Conservation (phyloP, 2,329 filamentous ascomycete species). For the Bipolaris bicolor region DNA sequence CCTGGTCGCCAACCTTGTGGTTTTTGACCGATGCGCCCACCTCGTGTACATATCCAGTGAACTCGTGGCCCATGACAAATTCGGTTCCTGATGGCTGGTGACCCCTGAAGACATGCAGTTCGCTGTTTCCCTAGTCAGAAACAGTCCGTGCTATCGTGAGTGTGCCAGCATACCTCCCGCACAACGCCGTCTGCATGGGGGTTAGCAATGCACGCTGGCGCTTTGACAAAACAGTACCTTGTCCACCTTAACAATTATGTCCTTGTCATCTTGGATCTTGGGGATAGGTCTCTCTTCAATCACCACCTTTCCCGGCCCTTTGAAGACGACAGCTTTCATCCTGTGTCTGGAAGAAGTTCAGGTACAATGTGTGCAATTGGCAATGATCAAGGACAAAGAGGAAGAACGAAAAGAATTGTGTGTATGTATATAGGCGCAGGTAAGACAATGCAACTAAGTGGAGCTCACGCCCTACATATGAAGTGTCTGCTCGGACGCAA, state of each 20-base stretch:
- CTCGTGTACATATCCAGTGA: constrained; percentile 76
- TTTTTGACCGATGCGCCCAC: constrained; percentile 70
- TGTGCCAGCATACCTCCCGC: constrained; percentile 71
- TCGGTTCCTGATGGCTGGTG: constrained; percentile 71
- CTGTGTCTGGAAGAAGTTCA: constrained; percentile 40
- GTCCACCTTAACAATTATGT: constrained; percentile 82
- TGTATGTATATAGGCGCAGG: background rate
- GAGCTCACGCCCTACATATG: constrained; percentile 17
- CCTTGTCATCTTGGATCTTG: constrained; percentile 70
- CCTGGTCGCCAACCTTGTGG: constrained; percentile 74
- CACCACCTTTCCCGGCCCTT: constrained; percentile 74
- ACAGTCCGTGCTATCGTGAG: background rate
- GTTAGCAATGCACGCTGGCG: constrained; percentile 13
- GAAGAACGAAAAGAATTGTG: background rate
- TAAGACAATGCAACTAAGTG: constrained; percentile 5
- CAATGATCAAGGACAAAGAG: background rate
- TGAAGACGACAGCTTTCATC: constrained; percentile 91
- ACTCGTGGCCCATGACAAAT: constrained; percentile 83
- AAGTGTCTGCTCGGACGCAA: constrained; percentile 18
- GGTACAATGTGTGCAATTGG: background rate
- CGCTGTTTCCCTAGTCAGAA: constrained; percentile 57
- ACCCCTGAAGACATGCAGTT: constrained; percentile 85
- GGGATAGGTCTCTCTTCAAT: constrained; percentile 83
- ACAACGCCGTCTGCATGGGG: constrained; percentile 69
- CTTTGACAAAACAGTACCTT: constrained; percentile 50